Conservation (phyloP, 106 monocot species). For the Triglochin maritima region DNA sequence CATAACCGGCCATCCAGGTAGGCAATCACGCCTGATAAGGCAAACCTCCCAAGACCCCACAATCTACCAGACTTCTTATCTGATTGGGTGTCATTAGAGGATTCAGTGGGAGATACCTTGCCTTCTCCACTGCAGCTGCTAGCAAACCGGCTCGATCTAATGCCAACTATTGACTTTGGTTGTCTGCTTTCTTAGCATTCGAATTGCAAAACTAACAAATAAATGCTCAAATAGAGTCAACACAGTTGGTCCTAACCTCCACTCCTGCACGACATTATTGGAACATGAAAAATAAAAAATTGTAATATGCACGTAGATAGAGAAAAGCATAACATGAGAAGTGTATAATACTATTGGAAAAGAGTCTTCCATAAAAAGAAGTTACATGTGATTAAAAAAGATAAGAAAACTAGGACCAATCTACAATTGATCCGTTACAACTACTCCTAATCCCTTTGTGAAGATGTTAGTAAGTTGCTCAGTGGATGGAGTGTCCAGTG, state of each 20-base stretch:
- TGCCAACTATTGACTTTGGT: constrained; percentile 20
- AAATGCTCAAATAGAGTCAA: constrained; percentile 75
- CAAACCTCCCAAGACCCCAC: constrained; percentile 59
- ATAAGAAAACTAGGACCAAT: no score
- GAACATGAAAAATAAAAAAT: no score
- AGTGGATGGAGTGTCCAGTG: no score
- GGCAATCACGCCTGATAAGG: constrained; percentile 65
- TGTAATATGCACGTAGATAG: no score
- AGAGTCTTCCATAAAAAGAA: no score
- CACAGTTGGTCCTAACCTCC: constrained; percentile 69
- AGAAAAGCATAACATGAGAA: no score
- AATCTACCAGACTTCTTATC: constrained; percentile 14
- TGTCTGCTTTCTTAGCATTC: constrained; percentile 43
- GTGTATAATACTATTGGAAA: no score
- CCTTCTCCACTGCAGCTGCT: constrained; percentile 4
- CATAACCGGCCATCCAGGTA: constrained; percentile 82
- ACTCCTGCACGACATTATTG: constrained; percentile 44
- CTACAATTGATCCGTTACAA: no score
- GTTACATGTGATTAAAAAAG: no score
- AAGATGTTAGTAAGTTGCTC: no score
- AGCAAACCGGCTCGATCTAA: constrained; percentile 10
- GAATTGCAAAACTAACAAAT: constrained; percentile 72
- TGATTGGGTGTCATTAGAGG: constrained; percentile 2
- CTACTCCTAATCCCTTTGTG: no score
- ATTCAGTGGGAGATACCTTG: background rate